Conservation (phyloP, 352 stramenopile species). For the Pythium volutum region DNA sequence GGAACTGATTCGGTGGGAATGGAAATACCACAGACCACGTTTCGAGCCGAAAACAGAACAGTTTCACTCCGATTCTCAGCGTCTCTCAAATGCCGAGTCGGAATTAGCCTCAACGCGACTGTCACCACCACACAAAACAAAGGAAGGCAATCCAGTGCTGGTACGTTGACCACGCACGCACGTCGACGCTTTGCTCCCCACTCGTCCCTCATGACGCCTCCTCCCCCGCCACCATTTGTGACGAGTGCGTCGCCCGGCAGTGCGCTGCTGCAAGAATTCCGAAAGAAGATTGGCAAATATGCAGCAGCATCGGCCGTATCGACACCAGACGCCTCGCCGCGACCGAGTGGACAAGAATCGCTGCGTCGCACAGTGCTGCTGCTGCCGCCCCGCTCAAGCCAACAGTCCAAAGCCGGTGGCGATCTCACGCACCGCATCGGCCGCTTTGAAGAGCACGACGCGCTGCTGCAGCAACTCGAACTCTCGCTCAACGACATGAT, state of each 20-base stretch:
- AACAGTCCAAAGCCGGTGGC: neutral
- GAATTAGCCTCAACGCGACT: neutral
- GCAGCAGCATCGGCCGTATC: constrained; percentile 1
- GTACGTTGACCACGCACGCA: no score
- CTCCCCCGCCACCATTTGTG: neutral
- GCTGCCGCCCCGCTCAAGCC: constrained; percentile 10
- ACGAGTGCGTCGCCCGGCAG: neutral
- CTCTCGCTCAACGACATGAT: constrained; percentile 48
- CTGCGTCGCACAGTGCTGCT: neutral
- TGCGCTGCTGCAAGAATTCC: constrained; percentile 53
- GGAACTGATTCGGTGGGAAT: neutral
- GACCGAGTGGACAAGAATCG: constrained; percentile 1
- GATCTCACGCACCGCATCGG: constrained; percentile 32
- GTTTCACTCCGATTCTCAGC: neutral
- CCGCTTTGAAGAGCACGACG: constrained; percentile 55
- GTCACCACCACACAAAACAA: neutral
- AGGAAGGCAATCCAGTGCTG: no score
- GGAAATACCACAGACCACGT: neutral
- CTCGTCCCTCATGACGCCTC: neutral
- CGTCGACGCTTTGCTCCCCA: neutral
- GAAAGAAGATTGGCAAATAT: constrained; percentile 60
- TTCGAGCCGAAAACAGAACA: neutral
- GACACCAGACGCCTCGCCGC: neutral
- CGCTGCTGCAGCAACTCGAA: constrained; percentile 46
- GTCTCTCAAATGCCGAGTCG: no score